A percentile compares a stretch with the other conserved stretches of the same genome.
These are phyloP conservation scores for Trametes cinnabarina DNA, from an alignment of 768 basidiomycete species.

Conservation along the genomic window DNA sequence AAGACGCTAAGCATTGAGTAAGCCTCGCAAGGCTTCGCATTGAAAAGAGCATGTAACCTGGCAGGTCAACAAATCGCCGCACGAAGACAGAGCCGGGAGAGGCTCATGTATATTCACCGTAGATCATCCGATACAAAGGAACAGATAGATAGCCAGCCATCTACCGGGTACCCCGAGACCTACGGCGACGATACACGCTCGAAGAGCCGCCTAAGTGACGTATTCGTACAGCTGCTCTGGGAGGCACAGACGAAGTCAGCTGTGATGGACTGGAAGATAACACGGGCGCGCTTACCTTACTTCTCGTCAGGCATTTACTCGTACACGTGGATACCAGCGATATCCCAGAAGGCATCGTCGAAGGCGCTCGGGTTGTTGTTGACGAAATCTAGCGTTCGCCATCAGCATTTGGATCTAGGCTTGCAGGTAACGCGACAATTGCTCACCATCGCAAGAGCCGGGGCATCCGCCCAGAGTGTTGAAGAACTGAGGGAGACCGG, in stretches of 20 bases:
- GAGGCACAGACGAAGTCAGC: too few relatives aligned
- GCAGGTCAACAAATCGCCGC: too few relatives aligned
- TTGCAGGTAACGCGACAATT: not conserved
- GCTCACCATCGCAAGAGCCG: conserved; percentile 51
- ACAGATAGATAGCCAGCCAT: conserved; percentile 3
- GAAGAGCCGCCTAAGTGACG: not conserved
- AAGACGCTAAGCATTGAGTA: too few relatives aligned
- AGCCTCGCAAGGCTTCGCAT: too few relatives aligned
- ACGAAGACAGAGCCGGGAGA: conserved; percentile 1
- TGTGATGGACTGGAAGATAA: not conserved
- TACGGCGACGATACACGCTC: not conserved
- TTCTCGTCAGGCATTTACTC: conserved; percentile 23
- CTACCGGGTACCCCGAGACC: not conserved
- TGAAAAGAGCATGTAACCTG: too few relatives aligned
- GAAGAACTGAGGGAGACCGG: conserved; percentile 44
- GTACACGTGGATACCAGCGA: conserved; percentile 58
- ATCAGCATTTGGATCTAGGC: not conserved
- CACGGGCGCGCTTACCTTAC: not conserved
- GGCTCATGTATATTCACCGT: not conserved
- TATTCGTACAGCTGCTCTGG: conserved; percentile 1
- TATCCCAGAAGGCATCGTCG: conserved; percentile 67
- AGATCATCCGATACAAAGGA: not conserved
- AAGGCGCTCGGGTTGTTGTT: conserved; percentile 68
- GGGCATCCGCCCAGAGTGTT: conserved; percentile 47
- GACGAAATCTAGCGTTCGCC: conserved; percentile 49